Base-by-base conservation (phyloP, 371 early-diverging fungal genomes). In the Choanephora cucurbitarum region DNA sequence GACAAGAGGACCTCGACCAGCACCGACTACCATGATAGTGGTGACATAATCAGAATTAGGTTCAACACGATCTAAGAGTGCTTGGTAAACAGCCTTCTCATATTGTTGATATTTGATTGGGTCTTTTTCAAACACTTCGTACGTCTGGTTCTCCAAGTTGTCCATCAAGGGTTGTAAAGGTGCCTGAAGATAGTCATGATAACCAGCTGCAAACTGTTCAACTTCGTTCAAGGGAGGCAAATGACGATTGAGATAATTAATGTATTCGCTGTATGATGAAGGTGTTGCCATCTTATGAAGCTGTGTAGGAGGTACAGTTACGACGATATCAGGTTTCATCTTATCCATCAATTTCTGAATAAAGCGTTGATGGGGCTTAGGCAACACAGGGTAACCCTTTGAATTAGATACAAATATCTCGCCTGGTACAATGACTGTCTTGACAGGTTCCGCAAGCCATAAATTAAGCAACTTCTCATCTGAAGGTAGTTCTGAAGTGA, bases 141-240 rank as follows among this genome's bases (percentile, higher is more conserved):
- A 97, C 0, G 94, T 96, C 13, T 82, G 86, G 13, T 93, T 90
- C 48, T 92, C 94, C 39, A 97, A 80, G 58, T 97, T 91, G 60
- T 96, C 94, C 90, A 92, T 92, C 31, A 97, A 77, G 2, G 98
- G 98, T 73, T 91, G 94, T 15, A 95, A 75, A 14, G 95, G 95
- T 5, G 88, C 81, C 70, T 96, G 95, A 17, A 96, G 69, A 57
- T 82, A 91, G 63, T 97, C 98, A 47, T 92, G 88, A 58, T 90
- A 93, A 5, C 93, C 93, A 0, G 61, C 59, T 14, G 92, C 89
- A 67, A 91, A 90, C 45, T 74, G 66, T 24, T 94, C 92, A 9
- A 87, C 81, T 17, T 79, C 78, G 40, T 80, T 75, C 17, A 70
- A 70, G 28, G 79, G 79, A 1, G 91, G 91, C 44, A 80, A 71